Conservation (phyloP, 306 rosid species). For the Quercus alba region DNA sequence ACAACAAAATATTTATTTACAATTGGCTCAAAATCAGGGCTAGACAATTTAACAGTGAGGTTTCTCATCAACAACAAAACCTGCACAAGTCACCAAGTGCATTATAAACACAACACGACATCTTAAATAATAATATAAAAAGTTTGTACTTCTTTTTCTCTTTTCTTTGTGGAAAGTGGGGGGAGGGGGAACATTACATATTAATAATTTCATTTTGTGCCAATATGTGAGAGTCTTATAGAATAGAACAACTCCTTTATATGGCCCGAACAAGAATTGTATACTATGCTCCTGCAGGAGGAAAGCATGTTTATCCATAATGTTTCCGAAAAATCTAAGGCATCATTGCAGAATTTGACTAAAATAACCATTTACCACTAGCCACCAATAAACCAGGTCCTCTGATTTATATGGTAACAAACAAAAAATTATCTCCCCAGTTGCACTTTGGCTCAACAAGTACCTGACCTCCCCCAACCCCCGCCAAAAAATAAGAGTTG, state of each 20-base stretch:
- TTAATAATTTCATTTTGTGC: neutral
- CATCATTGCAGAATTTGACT: neutral
- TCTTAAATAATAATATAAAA: neutral
- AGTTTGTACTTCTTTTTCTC: neutral
- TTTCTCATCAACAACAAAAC: slow-evolving; percentile 85
- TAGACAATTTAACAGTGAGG: slow-evolving; percentile 72
- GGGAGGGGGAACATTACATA: neutral
- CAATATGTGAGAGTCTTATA: neutral
- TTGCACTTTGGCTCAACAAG: neutral
- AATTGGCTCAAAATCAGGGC: slow-evolving; percentile 65
- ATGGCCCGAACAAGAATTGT: neutral
- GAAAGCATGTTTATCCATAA: neutral
- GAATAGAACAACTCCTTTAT: neutral
- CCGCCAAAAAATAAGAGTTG: neutral
- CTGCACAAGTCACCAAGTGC: slow-evolving; percentile 46
- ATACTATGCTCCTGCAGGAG: neutral
- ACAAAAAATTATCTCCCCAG: too few relatives aligned
- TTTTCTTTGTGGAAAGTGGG: neutral
- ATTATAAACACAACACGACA: neutral
- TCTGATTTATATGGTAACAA: neutral
- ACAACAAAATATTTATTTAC: slow-evolving; percentile 35
- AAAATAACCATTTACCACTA: neutral
- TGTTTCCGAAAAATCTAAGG: neutral
- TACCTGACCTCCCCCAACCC: too few relatives aligned
- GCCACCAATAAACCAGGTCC: neutral